Percentiles rank a stretch among this genome's conserved stretches.
These are phyloP conservation scores for Aspergillus quadrilineatus DNA, from an alignment of 2,329 filamentous ascomycete species.

Conservation along the genomic window DNA sequence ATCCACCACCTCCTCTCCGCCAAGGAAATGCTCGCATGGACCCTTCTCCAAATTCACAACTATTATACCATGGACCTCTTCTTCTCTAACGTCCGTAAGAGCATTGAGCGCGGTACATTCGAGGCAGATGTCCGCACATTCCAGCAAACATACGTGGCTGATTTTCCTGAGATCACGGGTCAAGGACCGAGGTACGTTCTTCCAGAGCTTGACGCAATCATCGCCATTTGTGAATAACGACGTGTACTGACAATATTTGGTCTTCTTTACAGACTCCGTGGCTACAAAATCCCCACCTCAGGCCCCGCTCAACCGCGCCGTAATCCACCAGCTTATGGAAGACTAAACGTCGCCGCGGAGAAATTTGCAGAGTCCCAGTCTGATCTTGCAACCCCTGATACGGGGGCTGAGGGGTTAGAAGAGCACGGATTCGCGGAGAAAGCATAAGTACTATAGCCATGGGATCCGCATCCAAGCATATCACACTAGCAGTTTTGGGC, in stretches of 20 bases:
- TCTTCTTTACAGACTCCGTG: slow-evolving; percentile 56
- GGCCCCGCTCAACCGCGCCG: slow-evolving; percentile 62
- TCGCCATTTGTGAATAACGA: not conserved
- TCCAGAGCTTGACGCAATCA: not conserved
- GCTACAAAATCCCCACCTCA: slow-evolving; percentile 76
- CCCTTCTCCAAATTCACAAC: slow-evolving; percentile 88
- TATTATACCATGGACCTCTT: slow-evolving; percentile 70
- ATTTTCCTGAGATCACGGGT: slow-evolving; percentile 72
- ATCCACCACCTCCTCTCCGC: slow-evolving; percentile 82
- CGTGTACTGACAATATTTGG: not conserved
- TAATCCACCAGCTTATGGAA: slow-evolving; percentile 67
- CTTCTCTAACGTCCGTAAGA: slow-evolving; percentile 67
- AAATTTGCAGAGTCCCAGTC: slow-evolving; percentile 52
- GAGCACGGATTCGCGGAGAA: slow-evolving; percentile 58
- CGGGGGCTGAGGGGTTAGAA: slow-evolving; percentile 53
- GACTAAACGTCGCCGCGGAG: slow-evolving; percentile 52
- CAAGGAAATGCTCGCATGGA: slow-evolving; percentile 97
- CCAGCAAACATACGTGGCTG: slow-evolving; percentile 64
- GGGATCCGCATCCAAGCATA: not conserved
- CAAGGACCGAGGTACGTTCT: slow-evolving; percentile 64
- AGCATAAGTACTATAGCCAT: not conserved
- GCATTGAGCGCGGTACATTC: slow-evolving; percentile 59
- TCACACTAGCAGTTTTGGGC: not conserved
- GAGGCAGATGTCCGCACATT: slow-evolving; percentile 61
- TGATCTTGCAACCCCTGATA: slow-evolving; percentile 52